phyloP scores from a whole-genome alignment of 768 basidiomycete species.

The Suillus variegatus region DNA sequence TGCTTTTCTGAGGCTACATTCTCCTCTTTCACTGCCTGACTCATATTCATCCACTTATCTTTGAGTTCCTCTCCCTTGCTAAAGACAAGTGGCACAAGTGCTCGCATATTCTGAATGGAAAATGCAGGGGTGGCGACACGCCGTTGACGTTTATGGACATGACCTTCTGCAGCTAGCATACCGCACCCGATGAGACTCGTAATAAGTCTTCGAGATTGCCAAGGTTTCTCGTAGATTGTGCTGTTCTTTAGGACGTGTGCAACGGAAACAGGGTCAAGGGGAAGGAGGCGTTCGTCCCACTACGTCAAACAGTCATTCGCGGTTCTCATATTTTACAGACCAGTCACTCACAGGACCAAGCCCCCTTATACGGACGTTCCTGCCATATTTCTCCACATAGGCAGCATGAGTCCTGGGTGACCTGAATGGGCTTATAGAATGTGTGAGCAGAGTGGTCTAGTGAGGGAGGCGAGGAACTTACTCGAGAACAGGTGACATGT shows the following conservation, averaged over 20 bases:
- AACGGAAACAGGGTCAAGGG: conserved; percentile 77
- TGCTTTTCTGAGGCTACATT: not conserved
- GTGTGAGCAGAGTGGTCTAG: not conserved
- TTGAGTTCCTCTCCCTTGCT: conserved; percentile 63
- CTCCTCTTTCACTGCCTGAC: conserved; percentile 31
- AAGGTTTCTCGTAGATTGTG: conserved; percentile 80
- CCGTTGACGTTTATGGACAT: conserved; percentile 77
- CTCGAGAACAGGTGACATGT: conserved; percentile 61
- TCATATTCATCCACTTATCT: conserved; percentile 59
- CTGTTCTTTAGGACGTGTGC: conserved; percentile 74
- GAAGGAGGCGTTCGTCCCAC: conserved; percentile 82
- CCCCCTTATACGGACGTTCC: conserved; percentile 69
- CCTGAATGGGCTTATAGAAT: conserved; percentile 45
- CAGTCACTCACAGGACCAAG: conserved; percentile 60
- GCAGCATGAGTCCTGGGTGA: conserved; percentile 57
- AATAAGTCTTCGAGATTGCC: conserved; percentile 74
- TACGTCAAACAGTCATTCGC: conserved; percentile 25
- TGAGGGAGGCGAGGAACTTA: conserved; percentile 31
- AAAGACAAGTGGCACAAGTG: conserved; percentile 72
- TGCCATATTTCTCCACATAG: conserved; percentile 61
- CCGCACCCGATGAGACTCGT: conserved; percentile 80
- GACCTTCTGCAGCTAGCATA: conserved; percentile 78
- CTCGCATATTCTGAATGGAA: conserved; percentile 75
- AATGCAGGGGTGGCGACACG: conserved; percentile 78
- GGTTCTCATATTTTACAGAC: not conserved